A percentile compares a stretch with the other conserved stretches of the same genome.
Conservation (phyloP, 169 alveolate genomes). For the Plasmodium inui region DNA sequence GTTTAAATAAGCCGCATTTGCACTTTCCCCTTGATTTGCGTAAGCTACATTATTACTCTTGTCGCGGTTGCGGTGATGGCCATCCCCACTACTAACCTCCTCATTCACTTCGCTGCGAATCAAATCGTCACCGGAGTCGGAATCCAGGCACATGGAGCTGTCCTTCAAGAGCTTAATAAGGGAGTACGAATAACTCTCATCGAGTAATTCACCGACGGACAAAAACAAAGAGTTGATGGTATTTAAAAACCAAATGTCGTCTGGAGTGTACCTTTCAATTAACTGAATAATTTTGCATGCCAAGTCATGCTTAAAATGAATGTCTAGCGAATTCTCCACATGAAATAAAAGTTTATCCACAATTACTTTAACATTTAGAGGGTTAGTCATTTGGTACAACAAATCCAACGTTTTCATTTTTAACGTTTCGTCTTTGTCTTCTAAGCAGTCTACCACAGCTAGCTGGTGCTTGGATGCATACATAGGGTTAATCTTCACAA, state of each 20-base stretch:
- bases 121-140: constrained; percentile 47
- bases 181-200: constrained; percentile 64
- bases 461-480: constrained; percentile 92
- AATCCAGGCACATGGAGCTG: constrained; percentile 40
- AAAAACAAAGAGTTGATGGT: constrained; percentile 48
- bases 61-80: neutral
- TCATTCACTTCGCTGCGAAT: constrained; percentile 16
- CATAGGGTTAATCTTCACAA: constrained; percentile 91
- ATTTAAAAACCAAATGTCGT: constrained; percentile 71
- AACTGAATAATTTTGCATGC: constrained; percentile 67
- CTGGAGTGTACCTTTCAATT: constrained; percentile 73
- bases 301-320: constrained; percentile 72
- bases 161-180: constrained; percentile 62
- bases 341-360: constrained; percentile 90
- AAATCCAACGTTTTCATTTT: constrained; percentile 93
- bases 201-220: constrained; percentile 73
- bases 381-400: constrained; percentile 94
- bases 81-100: neutral
- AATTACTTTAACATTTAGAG: constrained; percentile 92
- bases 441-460: constrained; percentile 94
- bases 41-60: neutral
- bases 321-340: constrained; percentile 59
- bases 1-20: constrained; percentile 11
- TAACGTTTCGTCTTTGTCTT: constrained; percentile 94
- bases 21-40: neutral